Percentiles rank a stretch among this genome's conserved stretches.
Conservation (phyloP, 1,284 basidiomycete species). For the Volvariella surrecta region DNA sequence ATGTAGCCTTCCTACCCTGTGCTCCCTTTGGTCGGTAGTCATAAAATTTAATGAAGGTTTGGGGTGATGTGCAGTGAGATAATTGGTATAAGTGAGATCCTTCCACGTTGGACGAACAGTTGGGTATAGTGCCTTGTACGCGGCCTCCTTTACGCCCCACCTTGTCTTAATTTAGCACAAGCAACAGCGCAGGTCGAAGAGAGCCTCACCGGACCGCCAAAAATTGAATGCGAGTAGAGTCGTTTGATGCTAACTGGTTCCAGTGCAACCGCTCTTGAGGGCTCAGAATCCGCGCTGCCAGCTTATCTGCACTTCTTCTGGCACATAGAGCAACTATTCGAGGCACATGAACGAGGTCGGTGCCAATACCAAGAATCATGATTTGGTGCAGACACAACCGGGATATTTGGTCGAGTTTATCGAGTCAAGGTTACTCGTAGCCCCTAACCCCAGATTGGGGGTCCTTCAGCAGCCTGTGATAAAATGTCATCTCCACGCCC, state of each 20-base stretch:
- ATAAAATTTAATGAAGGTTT: slow-evolving; percentile 50
- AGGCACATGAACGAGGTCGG: slow-evolving; percentile 67
- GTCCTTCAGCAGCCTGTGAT: not conserved
- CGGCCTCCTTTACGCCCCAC: slow-evolving; percentile 85
- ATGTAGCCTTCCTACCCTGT: slow-evolving; percentile 26
- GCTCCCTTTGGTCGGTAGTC: slow-evolving; percentile 18
- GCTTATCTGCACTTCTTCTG: slow-evolving; percentile 37
- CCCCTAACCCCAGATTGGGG: not conserved
- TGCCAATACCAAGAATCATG: slow-evolving; percentile 68
- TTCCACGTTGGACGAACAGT: slow-evolving; percentile 63
- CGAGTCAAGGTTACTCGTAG: not conserved
- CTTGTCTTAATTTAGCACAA: slow-evolving; percentile 26
- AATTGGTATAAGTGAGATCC: slow-evolving; percentile 48
- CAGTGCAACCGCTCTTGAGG: slow-evolving; percentile 40
- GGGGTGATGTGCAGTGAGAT: slow-evolving; percentile 18
- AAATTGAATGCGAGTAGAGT: slow-evolving; percentile 28
- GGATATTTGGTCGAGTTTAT: too few species aligned
- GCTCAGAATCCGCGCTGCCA: slow-evolving; percentile 63
- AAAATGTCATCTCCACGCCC: slow-evolving; percentile 16
- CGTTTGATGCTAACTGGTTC: slow-evolving; percentile 19
- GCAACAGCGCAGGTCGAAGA: not conserved
- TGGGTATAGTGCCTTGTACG: slow-evolving; percentile 83
- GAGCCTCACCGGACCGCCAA: slow-evolving; percentile 56
- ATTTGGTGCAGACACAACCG: slow-evolving; percentile 20
- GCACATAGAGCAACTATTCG: slow-evolving; percentile 50